phyloP scores from a whole-genome alignment of 106 monocot genomes.

The Acanthochlamys bracteata region DNA sequence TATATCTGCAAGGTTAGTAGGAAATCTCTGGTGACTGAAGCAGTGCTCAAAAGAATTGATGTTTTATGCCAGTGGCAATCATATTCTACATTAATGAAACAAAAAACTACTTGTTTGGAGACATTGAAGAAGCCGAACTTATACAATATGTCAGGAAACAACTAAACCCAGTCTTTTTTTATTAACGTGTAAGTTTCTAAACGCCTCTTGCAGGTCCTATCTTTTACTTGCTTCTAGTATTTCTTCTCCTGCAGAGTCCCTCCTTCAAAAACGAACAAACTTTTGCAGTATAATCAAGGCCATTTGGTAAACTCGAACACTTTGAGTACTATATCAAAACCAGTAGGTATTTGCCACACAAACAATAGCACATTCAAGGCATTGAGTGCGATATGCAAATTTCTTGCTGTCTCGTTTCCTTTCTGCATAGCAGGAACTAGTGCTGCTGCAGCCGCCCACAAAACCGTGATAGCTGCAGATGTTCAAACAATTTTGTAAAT shows the following conservation, averaged over 20 bases:
- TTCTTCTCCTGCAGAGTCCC: too few relatives aligned
- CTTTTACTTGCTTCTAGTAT: too few relatives aligned
- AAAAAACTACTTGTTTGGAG: too few relatives aligned
- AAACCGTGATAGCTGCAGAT: slow-evolving; percentile 64
- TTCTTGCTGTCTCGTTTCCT: slow-evolving; percentile 82
- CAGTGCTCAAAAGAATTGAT: too few relatives aligned
- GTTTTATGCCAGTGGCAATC: too few relatives aligned
- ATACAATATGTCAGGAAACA: too few relatives aligned
- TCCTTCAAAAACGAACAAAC: too few relatives aligned
- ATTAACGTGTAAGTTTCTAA: too few relatives aligned
- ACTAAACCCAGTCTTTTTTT: too few relatives aligned
- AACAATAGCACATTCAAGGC: slow-evolving; percentile 70
- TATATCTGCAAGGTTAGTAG: slow-evolving; percentile 17
- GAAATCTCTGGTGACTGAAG: slow-evolving; percentile 16
- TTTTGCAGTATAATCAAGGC: slow-evolving; percentile 35
- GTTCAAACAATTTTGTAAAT: neutral
- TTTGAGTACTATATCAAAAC: slow-evolving; percentile 67
- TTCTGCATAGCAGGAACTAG: slow-evolving; percentile 92
- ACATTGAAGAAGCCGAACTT: too few relatives aligned
- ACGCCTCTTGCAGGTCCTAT: too few relatives aligned
- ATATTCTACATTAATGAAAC: too few relatives aligned
- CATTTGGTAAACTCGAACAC: slow-evolving; percentile 82
- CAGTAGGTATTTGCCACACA: slow-evolving; percentile 89
- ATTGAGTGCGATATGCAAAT: slow-evolving; percentile 77
- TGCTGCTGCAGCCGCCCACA: slow-evolving; percentile 81